Evolutionary conservation across 2,329 filamentous ascomycete species (phyloP).

Genomic region (Chaetomium sp.): DNA sequence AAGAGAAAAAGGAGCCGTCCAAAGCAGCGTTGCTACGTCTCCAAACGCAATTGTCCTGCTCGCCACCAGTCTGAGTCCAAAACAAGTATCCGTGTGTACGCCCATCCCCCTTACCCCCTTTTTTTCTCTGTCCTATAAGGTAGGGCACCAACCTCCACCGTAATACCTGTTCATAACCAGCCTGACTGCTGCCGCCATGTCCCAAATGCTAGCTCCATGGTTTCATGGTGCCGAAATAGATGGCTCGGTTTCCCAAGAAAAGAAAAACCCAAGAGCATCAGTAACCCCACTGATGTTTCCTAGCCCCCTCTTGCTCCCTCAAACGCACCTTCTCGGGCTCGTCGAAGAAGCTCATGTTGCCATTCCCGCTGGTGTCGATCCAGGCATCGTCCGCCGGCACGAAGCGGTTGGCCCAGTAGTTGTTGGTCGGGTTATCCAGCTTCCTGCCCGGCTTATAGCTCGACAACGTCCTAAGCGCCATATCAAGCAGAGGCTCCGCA

Average conservation of each 20-base stretch:
- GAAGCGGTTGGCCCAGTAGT: conserved; percentile 7
- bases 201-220: not conserved
- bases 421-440: not conserved
- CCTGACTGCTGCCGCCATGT: not conserved
- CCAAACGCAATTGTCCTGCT: conserved; percentile 14
- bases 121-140: not conserved
- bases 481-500: conserved; percentile 36
- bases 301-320: conserved; percentile 13
- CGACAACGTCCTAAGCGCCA: conserved; percentile 33
- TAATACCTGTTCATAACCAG: not conserved
- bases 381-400: conserved; percentile 15
- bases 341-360: conserved; percentile 22
- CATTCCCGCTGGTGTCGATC: conserved; percentile 17
- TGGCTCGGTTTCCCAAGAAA: not conserved
- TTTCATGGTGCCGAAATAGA: not conserved
- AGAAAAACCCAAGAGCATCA: not conserved
- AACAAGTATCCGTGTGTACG: not conserved
- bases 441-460: conserved; percentile 18
- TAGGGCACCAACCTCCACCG: not conserved
- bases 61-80: conserved; percentile 7
- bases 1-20: not conserved
- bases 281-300: conserved; percentile 1
- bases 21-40: conserved; percentile 6
- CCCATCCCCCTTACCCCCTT: not conserved
- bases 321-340: conserved; percentile 10